Evolutionary conservation across 2,329 filamentous ascomycete genomes (phyloP), one percentile per base, ranked within the genome.

Genomic region (Myotisia sp.): DNA sequence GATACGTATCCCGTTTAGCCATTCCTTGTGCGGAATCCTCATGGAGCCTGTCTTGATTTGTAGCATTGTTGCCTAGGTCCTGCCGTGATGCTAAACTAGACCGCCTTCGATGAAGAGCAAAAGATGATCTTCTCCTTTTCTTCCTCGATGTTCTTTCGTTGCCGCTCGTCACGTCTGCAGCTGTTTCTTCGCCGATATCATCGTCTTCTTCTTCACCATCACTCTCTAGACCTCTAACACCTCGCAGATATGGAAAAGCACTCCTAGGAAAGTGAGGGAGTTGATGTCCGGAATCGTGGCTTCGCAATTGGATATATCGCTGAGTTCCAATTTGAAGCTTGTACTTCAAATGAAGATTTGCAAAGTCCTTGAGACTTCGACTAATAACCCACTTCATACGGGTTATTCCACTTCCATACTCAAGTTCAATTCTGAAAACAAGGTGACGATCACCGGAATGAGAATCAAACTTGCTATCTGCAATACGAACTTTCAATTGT

Each of bases 351-450:
- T 98, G 90, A 22, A 98, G 65, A 47, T 94, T 92, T 46, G 83
- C 74, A 47, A 98, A 93, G 52, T 98, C 90, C 46, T 75, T 70
- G 24, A 95, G 71, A 6, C 83, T 86, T 35, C 90, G 73, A 48
- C 84, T 76, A 38, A 98, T 82, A 12, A 82, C 78, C 90, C 90
- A 98, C 51, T 82, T 83, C 92, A 98, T 95, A 37, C 90, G 73
- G 36, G 87, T 94, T 37, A 90, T 74, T 0, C 90, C 92, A 52
- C 82, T 95, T 9, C 90, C 90, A 53, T 98, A 98, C 53, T 98
- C 90, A 10, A 98, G 66, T 47, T 93, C 84, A 37, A 98, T 86
- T 28, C 78, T 79, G 55, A 95, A 93, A 6, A 90, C 70, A 49
- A 82, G 76, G 56, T 95, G 90, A 19, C 86, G 60, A 48, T 77